These are phyloP conservation scores for Tetramitus jugosus DNA, from an alignment of 208 protist genomes.

Conservation along the genomic window DNA sequence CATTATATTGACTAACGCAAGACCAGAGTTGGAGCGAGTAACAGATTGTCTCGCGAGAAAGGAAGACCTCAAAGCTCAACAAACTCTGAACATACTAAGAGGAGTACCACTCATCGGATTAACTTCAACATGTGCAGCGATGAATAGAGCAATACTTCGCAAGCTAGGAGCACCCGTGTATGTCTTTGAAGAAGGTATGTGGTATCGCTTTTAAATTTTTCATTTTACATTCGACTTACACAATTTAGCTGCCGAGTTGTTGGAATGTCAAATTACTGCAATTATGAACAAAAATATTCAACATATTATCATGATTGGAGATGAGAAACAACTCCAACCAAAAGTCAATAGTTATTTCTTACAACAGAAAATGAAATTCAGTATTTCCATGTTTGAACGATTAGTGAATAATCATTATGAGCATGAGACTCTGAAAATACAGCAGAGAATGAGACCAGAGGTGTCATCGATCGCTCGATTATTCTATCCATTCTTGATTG, in stretches of 20 bases:
- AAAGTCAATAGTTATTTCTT: conserved; percentile 45
- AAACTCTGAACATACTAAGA: background rate
- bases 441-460: conserved; percentile 51
- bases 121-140: background rate
- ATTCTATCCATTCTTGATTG: conserved; percentile 16
- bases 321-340: conserved; percentile 46
- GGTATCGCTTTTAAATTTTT: no score
- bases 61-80: no score
- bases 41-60: no score
- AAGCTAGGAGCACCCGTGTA: conserved; percentile 23
- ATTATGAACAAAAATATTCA: conserved; percentile 15
- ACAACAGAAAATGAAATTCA: background rate
- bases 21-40: no score
- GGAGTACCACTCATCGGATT: background rate
- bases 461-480: conserved; percentile 36
- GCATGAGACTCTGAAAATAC: conserved; percentile 26
- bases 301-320: conserved; percentile 49
- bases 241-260: conserved; percentile 42
- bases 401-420: conserved; percentile 32
- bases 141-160: background rate
- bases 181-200: conserved; percentile 49
- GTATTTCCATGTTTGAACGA: conserved; percentile 50
- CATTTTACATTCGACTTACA: no score
- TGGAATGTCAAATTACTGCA: conserved; percentile 37
- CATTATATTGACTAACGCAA: no score